Evolutionary conservation across 73 alveolate genomes (phyloP), one percentile per base, ranked within the genome.

Genomic region (Stentor roeselii): DNA sequence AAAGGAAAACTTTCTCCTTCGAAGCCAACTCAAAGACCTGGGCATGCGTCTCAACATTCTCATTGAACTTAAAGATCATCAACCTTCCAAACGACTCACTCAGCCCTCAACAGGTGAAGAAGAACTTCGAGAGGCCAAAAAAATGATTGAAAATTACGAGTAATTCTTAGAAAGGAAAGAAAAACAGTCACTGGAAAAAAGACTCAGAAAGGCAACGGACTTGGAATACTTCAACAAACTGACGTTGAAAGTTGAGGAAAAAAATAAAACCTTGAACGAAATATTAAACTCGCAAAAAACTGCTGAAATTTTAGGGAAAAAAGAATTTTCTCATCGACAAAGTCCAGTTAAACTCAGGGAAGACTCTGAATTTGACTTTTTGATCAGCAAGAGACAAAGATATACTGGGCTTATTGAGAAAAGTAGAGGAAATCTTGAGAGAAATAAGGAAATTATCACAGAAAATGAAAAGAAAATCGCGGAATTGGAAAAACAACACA

Each of bases 61-160:
- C 21, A 50, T 50, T 50, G 67, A 50, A 50, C 21, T 50, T 11
- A 50, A 21, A 21, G 67, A 50, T 50, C 21, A 11, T 6, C 67
- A 50, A 50, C 6, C 67, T 11, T 11, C 6, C 6, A 50, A 21
- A 11, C 21, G 6, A 11, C 6, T 11, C 21, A 50, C 67, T 11
- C 67, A 50, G 6, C 67, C 67, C 21, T n/a, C n/a, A n/a, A n/a
- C n/a, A n/a, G n/a, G n/a, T n/a, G 67, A 50, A 50, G 67, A 50
- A 50, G 67, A 50, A 21, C 21, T 50, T 11, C 6, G 21, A 50
- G 67, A 50, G 21, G 67, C 67, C 6, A 50, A 50, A 11, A 50
- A 50, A 50, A 6, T 50, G 21, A 50, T 50, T 50, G 67, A 50
- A 11, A 50, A 11, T 50, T 50, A 50, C 67, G 21, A 50, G 67